Conservation (phyloP, 2,329 filamentous ascomycete genomes). For the Ceratocystis variospora region DNA sequence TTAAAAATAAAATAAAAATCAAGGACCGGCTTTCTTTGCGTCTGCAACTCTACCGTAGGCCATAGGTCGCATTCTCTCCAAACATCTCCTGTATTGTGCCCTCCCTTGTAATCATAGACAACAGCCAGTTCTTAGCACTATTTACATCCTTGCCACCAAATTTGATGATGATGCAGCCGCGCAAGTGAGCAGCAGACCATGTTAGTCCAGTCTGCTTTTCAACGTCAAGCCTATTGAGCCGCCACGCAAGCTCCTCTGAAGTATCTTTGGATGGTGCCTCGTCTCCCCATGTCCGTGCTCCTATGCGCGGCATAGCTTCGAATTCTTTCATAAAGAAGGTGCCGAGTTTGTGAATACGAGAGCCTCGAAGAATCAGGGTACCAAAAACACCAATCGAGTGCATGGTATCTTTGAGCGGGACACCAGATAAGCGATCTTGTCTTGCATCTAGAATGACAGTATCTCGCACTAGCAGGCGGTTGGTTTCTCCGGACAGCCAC, state of each 20-base stretch:
- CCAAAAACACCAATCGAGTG: constrained; percentile 64
- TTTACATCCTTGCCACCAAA: constrained; percentile 76
- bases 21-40: not conserved
- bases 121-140: constrained; percentile 66
- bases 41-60: constrained; percentile 39
- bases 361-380: constrained; percentile 70
- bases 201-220: constrained; percentile 50
- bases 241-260: constrained; percentile 39
- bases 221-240: constrained; percentile 38
- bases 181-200: constrained; percentile 69
- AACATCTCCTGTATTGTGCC: constrained; percentile 58
- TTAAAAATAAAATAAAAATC: not conserved
- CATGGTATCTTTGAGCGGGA: constrained; percentile 48
- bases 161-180: constrained; percentile 80
- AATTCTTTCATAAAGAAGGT: constrained; percentile 72
- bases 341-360: constrained; percentile 50
- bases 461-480: constrained; percentile 65
- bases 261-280: constrained; percentile 24
- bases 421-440: constrained; percentile 29
- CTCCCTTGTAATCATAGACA: constrained; percentile 58
- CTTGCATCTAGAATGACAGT: constrained; percentile 59
- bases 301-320: constrained; percentile 62
- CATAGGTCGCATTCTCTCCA: constrained; percentile 69
- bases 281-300: constrained; percentile 52
- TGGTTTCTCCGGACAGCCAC: constrained; percentile 36